Evolutionary conservation across 2,329 filamentous ascomycete species (phyloP), one percentile per base, ranked within the genome.

Genomic region (Ophiostoma pallidulum): DNA sequence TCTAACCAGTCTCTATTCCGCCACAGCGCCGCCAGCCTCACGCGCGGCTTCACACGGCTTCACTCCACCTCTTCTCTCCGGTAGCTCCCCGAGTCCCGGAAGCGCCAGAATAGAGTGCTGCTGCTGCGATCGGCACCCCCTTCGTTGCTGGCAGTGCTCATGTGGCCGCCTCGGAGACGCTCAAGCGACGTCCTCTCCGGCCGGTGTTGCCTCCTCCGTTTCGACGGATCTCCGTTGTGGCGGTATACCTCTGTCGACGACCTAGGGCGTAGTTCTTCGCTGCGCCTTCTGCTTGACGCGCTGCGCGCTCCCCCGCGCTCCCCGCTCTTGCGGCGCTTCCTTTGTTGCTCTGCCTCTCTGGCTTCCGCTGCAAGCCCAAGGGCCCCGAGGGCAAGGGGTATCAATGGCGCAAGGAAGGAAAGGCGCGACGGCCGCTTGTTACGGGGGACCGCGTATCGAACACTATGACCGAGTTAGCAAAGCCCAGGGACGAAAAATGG

Each of bases 81-180:
- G 3, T 31, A 24, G 29, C 46, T 49, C 3, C 28, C 37, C 8
- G 53, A 52, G 12, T 51, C 53, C 14, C 33, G 53, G n/a, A 51
- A 52, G 1, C 53, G 46, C 50, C 50, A 49, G n/a, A 37, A 52
- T 3, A 42, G n/a, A 3, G 38, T 48, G 33, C 47, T 48, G n/a
- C 20, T 41, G 9, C 37, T 46, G 8, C 24, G 32, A 7, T 39
- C 37, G 19, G 39, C 39, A 7, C 29, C 45, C 1, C 19, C 47
- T 16, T 14, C 12, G 4, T 14, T 7, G 5, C 33, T 22, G 10
- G 2, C 19, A 16, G 36, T 31, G 36, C 28, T 18, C 7, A 20
- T n/a, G 20, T 40, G 10, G 2, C 29, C 28, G 22, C 44, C 28
- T 26, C 28, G 10, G n/a, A 19, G 28, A n/a, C 18, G 29, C 16